Evolutionary conservation across 2,329 filamentous ascomycete species (phyloP), one percentile per base, ranked within the genome.

Genomic region (Penicillium digitatum): DNA sequence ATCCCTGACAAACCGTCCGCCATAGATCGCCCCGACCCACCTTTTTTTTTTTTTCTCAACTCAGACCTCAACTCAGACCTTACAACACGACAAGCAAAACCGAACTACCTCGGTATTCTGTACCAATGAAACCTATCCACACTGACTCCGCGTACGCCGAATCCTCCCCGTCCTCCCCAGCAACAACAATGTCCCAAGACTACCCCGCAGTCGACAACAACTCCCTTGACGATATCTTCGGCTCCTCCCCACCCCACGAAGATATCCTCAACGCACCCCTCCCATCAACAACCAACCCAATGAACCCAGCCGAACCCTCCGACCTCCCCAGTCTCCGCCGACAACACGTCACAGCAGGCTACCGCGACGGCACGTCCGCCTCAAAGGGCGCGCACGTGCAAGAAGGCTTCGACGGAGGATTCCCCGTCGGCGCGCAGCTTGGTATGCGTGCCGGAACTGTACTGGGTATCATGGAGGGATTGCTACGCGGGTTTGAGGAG

Each of bases 401-500:
- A 74, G 80, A 80, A 14, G 93, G 93, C 0, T 97, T 99, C 68
- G 94, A 99, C 70, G 89, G 93, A 61, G 93, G 93, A 0, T 97
- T 91, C 70, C 80, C 85, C 14, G 79, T 97, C 0, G 94, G 94
- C 12, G 92, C 90, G 0, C 85, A 87, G 48, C 76, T 97, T 29
- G 94, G 93, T 0, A 72, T 88, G 60, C 80, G 81, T 27, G 87
- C 86, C 0, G 94, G 94, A 0, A 85, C 84, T 61, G 75, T 95
- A 12, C 72, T 95, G 3, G 94, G 94, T 0, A 76, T 89, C 4
- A 68, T 96, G 6, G 89, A 95, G 66, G 90, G 88, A 0, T 74
- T 96, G 20, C 72, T 78, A 0, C 66, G 65, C 3, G 72, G 71
- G 2, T 65, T 70, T 5, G 70, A 72, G 24, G 63, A 64, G 8